Base-by-base conservation (phyloP, 345 rosid genomes). In the Limnanthes douglasii region DNA sequence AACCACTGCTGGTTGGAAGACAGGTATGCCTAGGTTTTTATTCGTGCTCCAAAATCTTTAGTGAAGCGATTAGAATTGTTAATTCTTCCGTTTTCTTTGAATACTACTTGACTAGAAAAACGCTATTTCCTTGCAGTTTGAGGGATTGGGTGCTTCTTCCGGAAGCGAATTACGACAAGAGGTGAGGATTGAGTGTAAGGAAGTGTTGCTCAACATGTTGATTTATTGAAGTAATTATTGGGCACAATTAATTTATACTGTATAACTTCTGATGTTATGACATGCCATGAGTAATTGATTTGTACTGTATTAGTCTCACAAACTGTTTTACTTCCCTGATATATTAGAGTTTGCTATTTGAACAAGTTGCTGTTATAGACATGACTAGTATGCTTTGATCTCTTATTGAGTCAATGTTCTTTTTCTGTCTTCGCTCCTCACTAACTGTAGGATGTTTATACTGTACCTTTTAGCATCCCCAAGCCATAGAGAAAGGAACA, bases 1-100 rank as follows among this genome's bases (percentile, higher is more conserved):
- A 85, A 85, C 33, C 99, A 85, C 43, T 73, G 56, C 1, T 92
- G 99, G 99, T 64, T 92, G 66, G 96, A 75, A 46, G 88, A 78
- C 43, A 70, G 98, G 98, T 85, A 64, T 40, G 73, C 34, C 34
- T 10, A 8, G 32, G 18, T 48, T 53, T 54, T 39, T 21, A 0
- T 50, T 38, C 20, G 11, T 43, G 9, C 16, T 34, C 43, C 23
- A 11, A 10, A 24, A 5, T 21, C 28, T 39, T 39, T 30, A 10
- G 11, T 21, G 43, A 31, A 13, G 31, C 34, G 25, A 10, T 21
- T 26, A 15, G 4, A 15, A 15, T 32, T 11, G 15, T 5, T 11
- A 11, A 18, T 43, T 42, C 24, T 40, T 20, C 26, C 36, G 18
- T 0, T 36, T 13, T 15, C 14, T 25, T 18, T 28, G n/a, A n/a